These are phyloP conservation scores for Lagenaria siceraria DNA, from an alignment of 306 rosid species.

Conservation along the genomic window DNA sequence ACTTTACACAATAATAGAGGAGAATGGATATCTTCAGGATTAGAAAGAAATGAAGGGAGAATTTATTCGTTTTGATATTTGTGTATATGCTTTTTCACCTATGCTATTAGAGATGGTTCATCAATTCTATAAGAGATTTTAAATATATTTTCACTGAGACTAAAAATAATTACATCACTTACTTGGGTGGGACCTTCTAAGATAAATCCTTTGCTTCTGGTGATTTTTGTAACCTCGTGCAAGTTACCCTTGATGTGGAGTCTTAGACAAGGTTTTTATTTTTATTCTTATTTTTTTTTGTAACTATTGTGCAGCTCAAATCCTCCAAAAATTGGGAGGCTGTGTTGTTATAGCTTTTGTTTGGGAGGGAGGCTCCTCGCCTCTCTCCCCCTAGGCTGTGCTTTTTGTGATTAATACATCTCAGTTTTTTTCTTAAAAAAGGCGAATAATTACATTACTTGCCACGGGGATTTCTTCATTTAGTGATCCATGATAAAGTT, in stretches of 20 bases:
- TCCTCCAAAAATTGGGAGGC: background rate
- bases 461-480: background rate
- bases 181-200: background rate
- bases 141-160: background rate
- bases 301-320: background rate
- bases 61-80: background rate
- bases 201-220: background rate
- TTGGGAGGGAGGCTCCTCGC: background rate
- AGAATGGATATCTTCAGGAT: background rate
- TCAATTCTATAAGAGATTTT: background rate
- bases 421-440: no score
- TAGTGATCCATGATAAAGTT: background rate
- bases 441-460: background rate
- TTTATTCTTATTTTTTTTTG: no score
- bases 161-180: background rate
- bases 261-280: no score
- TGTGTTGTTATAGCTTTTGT: background rate
- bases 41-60: background rate
- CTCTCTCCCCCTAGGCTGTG: background rate
- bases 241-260: background rate
- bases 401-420: background rate
- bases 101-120: background rate
- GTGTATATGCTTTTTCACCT: background rate
- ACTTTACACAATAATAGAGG: background rate
- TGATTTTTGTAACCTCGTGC: background rate